phyloP scores from a whole-genome alignment of 2,329 filamentous ascomycete genomes.

The Colletotrichum sp. region DNA sequence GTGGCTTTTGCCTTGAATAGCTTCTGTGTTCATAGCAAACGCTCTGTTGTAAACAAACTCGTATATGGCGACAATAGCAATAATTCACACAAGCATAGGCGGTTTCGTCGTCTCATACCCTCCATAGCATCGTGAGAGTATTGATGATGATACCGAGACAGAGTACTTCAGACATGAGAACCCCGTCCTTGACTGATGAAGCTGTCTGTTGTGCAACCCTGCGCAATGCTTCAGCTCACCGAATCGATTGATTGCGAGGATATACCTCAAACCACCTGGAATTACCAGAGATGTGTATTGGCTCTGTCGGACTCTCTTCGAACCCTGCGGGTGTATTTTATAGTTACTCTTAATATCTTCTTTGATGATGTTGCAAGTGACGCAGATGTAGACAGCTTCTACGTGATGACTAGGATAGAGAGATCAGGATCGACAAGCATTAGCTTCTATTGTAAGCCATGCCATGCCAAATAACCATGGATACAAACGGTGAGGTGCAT shows the following conservation, averaged over 20 bases:
- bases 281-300: too few relatives aligned
- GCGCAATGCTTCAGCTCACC: background rate
- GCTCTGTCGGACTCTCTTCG: background rate
- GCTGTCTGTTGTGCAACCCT: background rate
- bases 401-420: too few relatives aligned
- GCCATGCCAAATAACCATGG: too few relatives aligned
- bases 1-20: too few relatives aligned
- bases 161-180: background rate
- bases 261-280: too few relatives aligned
- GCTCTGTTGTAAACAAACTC: background rate
- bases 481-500: too few relatives aligned
- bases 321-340: background rate
- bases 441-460: too few relatives aligned
- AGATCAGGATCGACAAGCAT: too few relatives aligned
- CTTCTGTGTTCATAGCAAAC: accelerated
- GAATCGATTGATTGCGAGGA: background rate
- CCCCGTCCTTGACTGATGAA: accelerated
- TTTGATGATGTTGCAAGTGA: background rate
- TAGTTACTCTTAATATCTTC: background rate
- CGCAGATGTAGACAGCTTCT: too few relatives aligned
- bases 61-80: accelerated
- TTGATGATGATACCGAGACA: accelerated
- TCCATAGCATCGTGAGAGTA: background rate
- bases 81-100: accelerated
- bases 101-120: accelerated